Base-by-base conservation (phyloP, 768 basidiomycete genomes). In the Rhizopogon salebrosus region DNA sequence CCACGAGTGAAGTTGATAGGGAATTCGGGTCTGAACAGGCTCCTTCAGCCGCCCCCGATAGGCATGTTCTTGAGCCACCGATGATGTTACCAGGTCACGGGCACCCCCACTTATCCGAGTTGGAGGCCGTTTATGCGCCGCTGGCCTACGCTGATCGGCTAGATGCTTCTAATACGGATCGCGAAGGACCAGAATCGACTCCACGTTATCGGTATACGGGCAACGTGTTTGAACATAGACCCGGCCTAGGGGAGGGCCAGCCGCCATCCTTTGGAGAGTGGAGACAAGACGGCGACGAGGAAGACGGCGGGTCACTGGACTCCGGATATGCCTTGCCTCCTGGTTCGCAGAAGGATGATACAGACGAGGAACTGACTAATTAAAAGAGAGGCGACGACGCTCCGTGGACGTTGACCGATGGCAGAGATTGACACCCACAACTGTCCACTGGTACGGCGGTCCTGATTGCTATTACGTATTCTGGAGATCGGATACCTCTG, bases 381-480 rank as follows among this genome's bases (percentile, higher is more conserved):
- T 36, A 46, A 24, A 34, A 22, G 22, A 14, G 27, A 48, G 14
- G 3, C 14, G 45, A 18, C 24, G 27, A 24, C 18, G 27, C 3
- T 18, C 16, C 18, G 23, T 16, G 29, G 9, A 26, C 8, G 34
- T n/a, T 14, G 26, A 26, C 26, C 5, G 27, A 34, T 11, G 36
- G 42, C 27, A 39, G 6, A 27, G 53, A 54, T 54, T 31, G 53
- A 26, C 53, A 35, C 13, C 36, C 27, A 54, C 26, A 51, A 26
- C 24, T 27, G 48, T 22, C 26, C 27, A 52, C 50, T 45, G 41
- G 26, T 16, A n/a, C 18, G 26, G 38, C 49, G 49, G 49, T 27
- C 41, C 27, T 49, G 43, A 37, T 45, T 41, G 39, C n/a, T 16
- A 31, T 54, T 54, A 56, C 55, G 53, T 56, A 38, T 54, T 43